phyloP scores from a whole-genome alignment of 225 moss, liverwort and hornwort species.

The Marchantia polymorpha region DNA sequence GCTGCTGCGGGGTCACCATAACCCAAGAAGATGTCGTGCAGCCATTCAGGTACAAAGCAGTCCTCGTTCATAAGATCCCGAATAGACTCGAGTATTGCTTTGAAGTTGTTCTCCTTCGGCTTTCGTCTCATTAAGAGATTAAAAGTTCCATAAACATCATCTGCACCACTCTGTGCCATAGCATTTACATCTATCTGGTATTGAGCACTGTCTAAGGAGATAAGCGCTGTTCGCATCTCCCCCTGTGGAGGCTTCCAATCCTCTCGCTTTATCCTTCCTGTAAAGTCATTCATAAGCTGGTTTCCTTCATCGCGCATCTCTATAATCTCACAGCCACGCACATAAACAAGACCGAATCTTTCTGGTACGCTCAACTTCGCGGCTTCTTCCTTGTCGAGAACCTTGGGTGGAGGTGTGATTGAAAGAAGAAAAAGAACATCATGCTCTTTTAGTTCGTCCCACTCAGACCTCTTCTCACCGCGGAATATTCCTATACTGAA shows the following conservation, averaged over 20 bases:
- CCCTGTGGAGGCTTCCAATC: conserved; percentile 98
- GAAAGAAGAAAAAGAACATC: conserved; percentile 89
- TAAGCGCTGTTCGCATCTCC: conserved; percentile 78
- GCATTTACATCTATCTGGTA: conserved; percentile 91
- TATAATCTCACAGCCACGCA: conserved; percentile 95
- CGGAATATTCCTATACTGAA: conserved; percentile 82
- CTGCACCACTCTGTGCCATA: conserved; percentile 49
- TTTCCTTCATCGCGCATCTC: conserved; percentile 94
- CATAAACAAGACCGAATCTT: conserved; percentile 76
- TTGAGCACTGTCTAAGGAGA: conserved; percentile 87
- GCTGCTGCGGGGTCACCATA: conserved; percentile 97
- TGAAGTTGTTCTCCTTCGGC: conserved; percentile 99
- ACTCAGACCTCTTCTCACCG: conserved; percentile 77
- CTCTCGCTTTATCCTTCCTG: conserved; percentile 91
- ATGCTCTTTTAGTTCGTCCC: conserved; percentile 97
- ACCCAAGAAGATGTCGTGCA: conserved; percentile 91
- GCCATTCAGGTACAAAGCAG: conserved; percentile 91
- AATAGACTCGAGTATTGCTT: conserved; percentile 95
- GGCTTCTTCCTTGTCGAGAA: conserved; percentile 62
- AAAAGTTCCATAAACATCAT: conserved; percentile 83
- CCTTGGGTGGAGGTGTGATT: conserved; percentile 56
- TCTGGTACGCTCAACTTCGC: conserved; percentile 74
- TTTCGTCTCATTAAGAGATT: conserved; percentile 89
- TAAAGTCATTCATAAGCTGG: conserved; percentile 91
- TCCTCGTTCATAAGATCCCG: conserved; percentile 99